phyloP scores from a whole-genome alignment of 2,329 filamentous ascomycete species.

The Dothidotthia symphoricarpi region DNA sequence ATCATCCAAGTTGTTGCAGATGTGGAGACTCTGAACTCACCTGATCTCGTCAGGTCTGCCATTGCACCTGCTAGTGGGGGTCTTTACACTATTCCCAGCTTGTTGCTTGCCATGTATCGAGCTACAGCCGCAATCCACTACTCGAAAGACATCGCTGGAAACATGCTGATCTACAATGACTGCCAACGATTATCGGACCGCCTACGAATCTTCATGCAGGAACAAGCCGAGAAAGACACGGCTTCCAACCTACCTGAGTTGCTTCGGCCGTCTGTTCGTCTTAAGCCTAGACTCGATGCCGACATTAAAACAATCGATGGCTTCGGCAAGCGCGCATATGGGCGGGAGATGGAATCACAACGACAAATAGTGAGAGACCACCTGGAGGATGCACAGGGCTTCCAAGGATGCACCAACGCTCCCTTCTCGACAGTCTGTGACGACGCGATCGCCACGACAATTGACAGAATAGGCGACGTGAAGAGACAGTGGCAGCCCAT shows the following conservation, averaged over 20 bases:
- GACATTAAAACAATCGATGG: constrained; percentile 58
- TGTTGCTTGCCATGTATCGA: constrained; percentile 74
- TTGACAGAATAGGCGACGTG: constrained; percentile 58
- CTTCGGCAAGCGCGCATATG: constrained; percentile 61
- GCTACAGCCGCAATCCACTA: constrained; percentile 76
- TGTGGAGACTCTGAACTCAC: constrained; percentile 55
- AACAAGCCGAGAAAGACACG: constrained; percentile 42
- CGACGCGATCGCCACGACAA: constrained; percentile 57
- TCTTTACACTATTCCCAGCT: constrained; percentile 69
- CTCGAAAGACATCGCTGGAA: constrained; percentile 55
- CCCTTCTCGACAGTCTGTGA: constrained; percentile 62
- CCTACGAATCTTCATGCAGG: constrained; percentile 50
- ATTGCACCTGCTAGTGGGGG: constrained; percentile 67
- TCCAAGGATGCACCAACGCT: constrained; percentile 57
- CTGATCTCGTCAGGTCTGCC: constrained; percentile 49
- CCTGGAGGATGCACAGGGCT: constrained; percentile 63
- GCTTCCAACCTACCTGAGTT: constrained; percentile 30
- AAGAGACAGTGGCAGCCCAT: constrained; percentile 58
- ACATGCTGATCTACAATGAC: constrained; percentile 67
- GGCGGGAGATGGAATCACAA: constrained; percentile 64
- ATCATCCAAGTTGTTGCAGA: constrained; percentile 55
- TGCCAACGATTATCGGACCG: constrained; percentile 57
- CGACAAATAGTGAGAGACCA: constrained; percentile 62
- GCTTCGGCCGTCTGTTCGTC: constrained; percentile 37
- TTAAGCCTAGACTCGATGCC: constrained; percentile 51